Evolutionary conservation across 257 asterid genomes (phyloP), one percentile per base, ranked within the genome.

Genomic region (Echium plantagineum): DNA sequence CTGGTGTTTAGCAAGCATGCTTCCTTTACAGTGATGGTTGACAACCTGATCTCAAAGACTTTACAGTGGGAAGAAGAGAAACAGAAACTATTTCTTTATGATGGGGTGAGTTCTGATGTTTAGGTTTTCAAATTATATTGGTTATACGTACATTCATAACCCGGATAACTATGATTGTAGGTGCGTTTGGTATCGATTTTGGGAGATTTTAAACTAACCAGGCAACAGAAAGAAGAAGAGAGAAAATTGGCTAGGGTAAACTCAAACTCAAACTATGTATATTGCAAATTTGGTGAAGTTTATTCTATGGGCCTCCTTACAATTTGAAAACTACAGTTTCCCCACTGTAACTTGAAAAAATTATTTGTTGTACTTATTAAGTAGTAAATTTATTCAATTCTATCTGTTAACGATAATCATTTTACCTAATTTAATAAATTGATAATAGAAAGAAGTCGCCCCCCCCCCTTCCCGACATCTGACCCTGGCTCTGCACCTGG

Each of bases 41-140:
- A 82, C 24, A 82, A 68, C 73, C 71, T 91, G 72, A 82, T 91
- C 52, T 71, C 63, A 80, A 83, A 78, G 84, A 83, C 96, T 5
- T 68, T 85, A 57, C 77, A 86, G 15, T 91, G 96, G 95, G 98
- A 91, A 79, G 69, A 85, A 56, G 93, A 91, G 80, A 82, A 80
- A 60, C 81, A 77, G 69, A 87, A 80, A 71, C 71, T 72, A 71
- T 91, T 88, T 76, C 86, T 91, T 30, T 91, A 91, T 61, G 96
- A 91, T 57, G 95, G 93, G 77, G 98, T 90, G 80, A 74, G 94
- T 72, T 61, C 55, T 51, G 49, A 56, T 69, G 24, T 55, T 55
- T 66, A 48, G 21, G 15, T 55, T 69, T 60, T 59, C 38, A 21
- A 47, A 19, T 9, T 58, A 26, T 58, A 53, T 16, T 32, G 63